phyloP scores from a whole-genome alignment of 176 grass and related monocot genomes.

The Melocanna baccifera region DNA sequence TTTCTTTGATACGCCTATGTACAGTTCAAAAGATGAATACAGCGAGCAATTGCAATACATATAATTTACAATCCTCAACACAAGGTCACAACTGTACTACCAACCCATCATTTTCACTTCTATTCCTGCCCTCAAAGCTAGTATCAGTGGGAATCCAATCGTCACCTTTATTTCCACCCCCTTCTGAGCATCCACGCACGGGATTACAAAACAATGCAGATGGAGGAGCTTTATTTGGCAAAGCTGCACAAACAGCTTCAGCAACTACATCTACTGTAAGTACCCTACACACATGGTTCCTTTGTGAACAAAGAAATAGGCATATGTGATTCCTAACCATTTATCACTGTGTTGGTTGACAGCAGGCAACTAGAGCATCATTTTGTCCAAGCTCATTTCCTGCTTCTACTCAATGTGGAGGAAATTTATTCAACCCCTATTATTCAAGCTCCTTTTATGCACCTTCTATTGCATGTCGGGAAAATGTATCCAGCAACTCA shows the following conservation, averaged over 20 bases:
- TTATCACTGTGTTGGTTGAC: not conserved
- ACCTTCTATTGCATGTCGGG: not conserved
- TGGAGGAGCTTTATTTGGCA: not conserved
- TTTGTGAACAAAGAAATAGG: not conserved
- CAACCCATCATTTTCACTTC: not conserved
- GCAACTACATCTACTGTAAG: not conserved
- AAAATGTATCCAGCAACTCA: slow-evolving; percentile 17
- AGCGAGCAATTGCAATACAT: not conserved
- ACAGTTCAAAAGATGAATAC: not conserved
- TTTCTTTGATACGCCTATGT: not conserved
- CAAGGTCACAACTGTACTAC: not conserved
- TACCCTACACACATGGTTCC: not conserved
- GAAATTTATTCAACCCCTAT: not conserved
- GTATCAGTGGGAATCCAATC: not conserved
- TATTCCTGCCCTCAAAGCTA: not conserved
- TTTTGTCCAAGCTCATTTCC: not conserved
- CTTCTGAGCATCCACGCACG: not conserved
- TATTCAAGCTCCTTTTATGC: not conserved
- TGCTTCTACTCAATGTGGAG: not conserved
- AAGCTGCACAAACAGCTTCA: not conserved
- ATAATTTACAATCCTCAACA: not conserved
- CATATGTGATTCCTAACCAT: not conserved
- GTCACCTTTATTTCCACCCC: not conserved
- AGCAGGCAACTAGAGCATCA: not conserved
- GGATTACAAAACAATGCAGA: not conserved